These are phyloP conservation scores for Hypericum perforatum DNA, from an alignment of 345 rosid genomes.

Conservation along the genomic window DNA sequence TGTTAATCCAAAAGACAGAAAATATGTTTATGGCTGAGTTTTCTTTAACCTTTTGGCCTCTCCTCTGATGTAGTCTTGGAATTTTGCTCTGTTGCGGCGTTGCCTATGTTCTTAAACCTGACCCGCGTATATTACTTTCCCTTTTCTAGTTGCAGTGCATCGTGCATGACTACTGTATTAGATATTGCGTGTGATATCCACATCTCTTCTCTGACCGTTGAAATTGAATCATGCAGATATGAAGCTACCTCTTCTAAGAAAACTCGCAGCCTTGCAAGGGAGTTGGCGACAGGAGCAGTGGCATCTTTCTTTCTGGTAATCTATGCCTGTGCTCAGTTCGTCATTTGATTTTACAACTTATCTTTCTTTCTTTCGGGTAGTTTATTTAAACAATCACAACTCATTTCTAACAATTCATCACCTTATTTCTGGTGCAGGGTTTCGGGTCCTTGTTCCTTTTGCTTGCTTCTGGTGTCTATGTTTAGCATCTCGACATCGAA, in stretches of 20 bases:
- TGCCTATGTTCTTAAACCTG: too few relatives aligned
- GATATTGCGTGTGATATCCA: too few relatives aligned
- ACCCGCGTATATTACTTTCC: too few relatives aligned
- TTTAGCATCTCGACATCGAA: slow-evolving; percentile 25
- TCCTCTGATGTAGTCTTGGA: too few relatives aligned
- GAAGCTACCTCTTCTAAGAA: slow-evolving; percentile 77
- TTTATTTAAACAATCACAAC: neutral
- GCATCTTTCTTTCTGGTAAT: slow-evolving; percentile 81
- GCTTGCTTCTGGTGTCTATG: slow-evolving; percentile 82
- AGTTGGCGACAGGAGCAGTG: slow-evolving; percentile 57
- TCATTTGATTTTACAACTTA: neutral
- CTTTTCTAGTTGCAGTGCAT: too few relatives aligned
- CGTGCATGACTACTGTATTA: too few relatives aligned
- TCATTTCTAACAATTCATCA: too few relatives aligned
- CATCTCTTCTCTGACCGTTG: slow-evolving; percentile 4
- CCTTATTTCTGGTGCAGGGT: slow-evolving; percentile 47
- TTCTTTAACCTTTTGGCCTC: too few relatives aligned
- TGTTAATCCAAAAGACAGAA: too few relatives aligned
- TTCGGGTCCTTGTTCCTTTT: slow-evolving; percentile 88
- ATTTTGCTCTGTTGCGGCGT: too few relatives aligned
- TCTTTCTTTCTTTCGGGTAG: neutral
- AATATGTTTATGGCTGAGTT: too few relatives aligned
- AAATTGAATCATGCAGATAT: slow-evolving; percentile 38
- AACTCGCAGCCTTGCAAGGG: slow-evolving; percentile 60
- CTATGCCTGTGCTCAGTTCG: neutral